Conservation (phyloP, 2,329 filamentous ascomycete species). For the Helminthosporium solani region DNA sequence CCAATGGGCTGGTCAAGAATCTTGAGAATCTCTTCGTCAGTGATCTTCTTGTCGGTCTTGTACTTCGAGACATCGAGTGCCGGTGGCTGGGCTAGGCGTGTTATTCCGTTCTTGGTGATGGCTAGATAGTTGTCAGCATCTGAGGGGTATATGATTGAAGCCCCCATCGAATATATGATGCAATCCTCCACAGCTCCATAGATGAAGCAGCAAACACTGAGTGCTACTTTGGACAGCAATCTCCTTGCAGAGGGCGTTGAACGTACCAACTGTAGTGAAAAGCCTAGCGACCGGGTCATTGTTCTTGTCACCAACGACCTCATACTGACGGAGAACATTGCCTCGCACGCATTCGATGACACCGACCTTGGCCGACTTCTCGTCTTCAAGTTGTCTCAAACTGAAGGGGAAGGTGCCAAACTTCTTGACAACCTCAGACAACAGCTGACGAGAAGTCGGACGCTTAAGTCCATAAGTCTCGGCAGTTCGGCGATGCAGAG, state of each 20-base stretch:
- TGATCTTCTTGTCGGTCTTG: slow-evolving; percentile 97
- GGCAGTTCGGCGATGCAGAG: slow-evolving; percentile 87
- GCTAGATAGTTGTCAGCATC: slow-evolving; percentile 54
- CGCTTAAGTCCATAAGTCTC: slow-evolving; percentile 94
- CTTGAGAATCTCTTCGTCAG: slow-evolving; percentile 91
- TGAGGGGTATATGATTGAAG: background rate
- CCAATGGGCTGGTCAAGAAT: slow-evolving; percentile 84
- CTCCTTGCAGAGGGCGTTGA: background rate
- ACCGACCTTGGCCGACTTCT: slow-evolving; percentile 92
- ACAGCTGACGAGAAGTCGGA: slow-evolving; percentile 84
- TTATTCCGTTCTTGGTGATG: slow-evolving; percentile 96
- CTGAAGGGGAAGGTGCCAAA: slow-evolving; percentile 98
- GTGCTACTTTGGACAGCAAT: background rate
- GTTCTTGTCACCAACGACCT: slow-evolving; percentile 93
- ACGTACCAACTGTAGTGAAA: slow-evolving; percentile 89
- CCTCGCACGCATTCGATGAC: slow-evolving; percentile 94
- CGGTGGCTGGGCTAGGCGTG: slow-evolving; percentile 76
- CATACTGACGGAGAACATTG: slow-evolving; percentile 92
- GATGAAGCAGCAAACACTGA: no score
- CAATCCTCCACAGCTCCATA: no score
- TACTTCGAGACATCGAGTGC: slow-evolving; percentile 75
- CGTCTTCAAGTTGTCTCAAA: slow-evolving; percentile 92
- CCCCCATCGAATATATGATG: no score
- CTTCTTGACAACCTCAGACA: slow-evolving; percentile 95
- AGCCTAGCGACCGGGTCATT: slow-evolving; percentile 79